Base-by-base conservation (phyloP, 1,284 basidiomycete genomes). In the Farysia itapuensis region DNA sequence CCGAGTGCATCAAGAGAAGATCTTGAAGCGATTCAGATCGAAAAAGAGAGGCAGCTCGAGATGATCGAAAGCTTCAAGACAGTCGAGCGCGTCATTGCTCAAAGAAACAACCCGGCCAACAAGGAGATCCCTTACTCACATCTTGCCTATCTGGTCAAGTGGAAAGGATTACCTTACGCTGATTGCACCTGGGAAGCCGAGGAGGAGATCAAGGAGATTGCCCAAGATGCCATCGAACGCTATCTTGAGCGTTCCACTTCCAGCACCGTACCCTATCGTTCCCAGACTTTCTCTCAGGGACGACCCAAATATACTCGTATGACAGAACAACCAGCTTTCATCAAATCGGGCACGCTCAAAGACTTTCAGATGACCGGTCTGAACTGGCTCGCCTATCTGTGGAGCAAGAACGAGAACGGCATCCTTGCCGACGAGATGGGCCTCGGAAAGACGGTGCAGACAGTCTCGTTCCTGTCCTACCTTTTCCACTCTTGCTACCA, bases 371-470 rank as follows among this genome's bases (percentile, higher is more conserved):
- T 98, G 43, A 96, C 91, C 1, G 95, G 95, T 24, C 81, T 99
- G 59, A 98, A 98, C 77, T 99, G 95, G 95, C 83, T 99, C 18
- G 89, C 90, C 1, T 98, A 95, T 77, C 81, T 94, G 7, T 98
- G 94, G 94, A 86, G 84, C 70, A 86, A 91, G 67, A 89, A 89
- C 18, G 88, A 95, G 68, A 97, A 97, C 73, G 95, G 95, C 23
- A 97, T 99, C 64, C 81, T 99, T 22, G 95, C 95, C 1, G 95
- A 99, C 74, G 95, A 99, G 72, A 99, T 98, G 95, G 95, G 95
- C 77, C 86, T 98, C 15, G 95, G 95, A 42, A 98, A 98, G 84
- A 80, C 94, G 5, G 93, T 99, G 9, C 75, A 96, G 88, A 98
- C 94, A 0, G 96, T 98, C 50, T 95, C 93, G 0, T 85, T 98